phyloP scores from a whole-genome alignment of 2,329 filamentous ascomycete species.

The Blastomyces emzantsi region DNA sequence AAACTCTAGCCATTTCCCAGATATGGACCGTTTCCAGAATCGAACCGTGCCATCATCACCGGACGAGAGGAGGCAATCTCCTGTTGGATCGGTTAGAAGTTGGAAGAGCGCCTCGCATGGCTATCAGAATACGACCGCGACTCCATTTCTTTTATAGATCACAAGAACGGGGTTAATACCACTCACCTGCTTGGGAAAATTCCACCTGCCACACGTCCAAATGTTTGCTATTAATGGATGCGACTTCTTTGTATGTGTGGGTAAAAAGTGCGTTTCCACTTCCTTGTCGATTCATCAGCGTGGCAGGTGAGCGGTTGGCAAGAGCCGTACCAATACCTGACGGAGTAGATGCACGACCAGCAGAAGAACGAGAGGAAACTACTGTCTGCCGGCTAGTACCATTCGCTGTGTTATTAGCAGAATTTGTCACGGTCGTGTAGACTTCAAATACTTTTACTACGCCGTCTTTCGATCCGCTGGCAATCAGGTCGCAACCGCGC shows the following conservation, averaged over 20 bases:
- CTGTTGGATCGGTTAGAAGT: constrained; percentile 18
- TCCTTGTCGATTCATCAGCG: constrained; percentile 26
- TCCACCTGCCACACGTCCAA: constrained; percentile 40
- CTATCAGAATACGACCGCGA: background rate
- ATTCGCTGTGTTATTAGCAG: constrained; percentile 22
- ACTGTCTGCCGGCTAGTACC: constrained; percentile 24
- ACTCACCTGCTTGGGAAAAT: constrained; percentile 36
- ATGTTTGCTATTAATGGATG: constrained; percentile 37
- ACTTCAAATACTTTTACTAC: constrained; percentile 76
- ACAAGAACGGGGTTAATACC: background rate
- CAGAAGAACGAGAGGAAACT: background rate
- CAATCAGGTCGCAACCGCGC: constrained; percentile 79
- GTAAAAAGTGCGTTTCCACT: constrained; percentile 32
- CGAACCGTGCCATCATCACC: constrained; percentile 36
- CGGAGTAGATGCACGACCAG: constrained; percentile 23
- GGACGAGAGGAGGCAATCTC: constrained; percentile 37
- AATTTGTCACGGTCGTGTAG: constrained; percentile 29
- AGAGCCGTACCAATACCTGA: constrained; percentile 37
- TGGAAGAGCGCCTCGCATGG: background rate
- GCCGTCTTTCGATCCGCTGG: constrained; percentile 88
- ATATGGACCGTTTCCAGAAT: constrained; percentile 37
- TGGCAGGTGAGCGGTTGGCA: constrained; percentile 23
- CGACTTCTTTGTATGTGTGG: constrained; percentile 35
- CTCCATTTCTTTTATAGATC: background rate
- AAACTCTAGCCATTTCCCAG: constrained; percentile 39